These are phyloP conservation scores for Heritiera fomes DNA, from an alignment of 345 rosid genomes.

Conservation along the genomic window DNA sequence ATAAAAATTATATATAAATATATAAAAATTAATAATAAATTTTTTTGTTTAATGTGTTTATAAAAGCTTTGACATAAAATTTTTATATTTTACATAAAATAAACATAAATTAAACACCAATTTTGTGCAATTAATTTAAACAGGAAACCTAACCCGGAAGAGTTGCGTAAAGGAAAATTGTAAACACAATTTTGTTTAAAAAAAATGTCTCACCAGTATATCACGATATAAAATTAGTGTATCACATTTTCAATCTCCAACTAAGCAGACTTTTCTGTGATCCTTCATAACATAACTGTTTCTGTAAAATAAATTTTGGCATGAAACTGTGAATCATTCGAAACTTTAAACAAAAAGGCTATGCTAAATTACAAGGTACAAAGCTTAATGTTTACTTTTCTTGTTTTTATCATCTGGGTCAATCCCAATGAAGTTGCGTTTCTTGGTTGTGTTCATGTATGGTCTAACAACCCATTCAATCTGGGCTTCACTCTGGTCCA, in stretches of 20 bases:
- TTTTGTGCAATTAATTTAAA: background rate
- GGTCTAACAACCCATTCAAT: constrained; percentile 67
- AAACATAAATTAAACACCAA: too few species aligned
- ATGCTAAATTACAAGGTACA: background rate
- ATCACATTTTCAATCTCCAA: background rate
- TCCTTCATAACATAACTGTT: background rate
- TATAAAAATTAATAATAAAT: too few species aligned
- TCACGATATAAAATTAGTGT: too few species aligned
- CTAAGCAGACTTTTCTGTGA: background rate
- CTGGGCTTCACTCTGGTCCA: constrained; percentile 87
- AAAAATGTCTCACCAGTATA: too few species aligned
- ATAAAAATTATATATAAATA: too few species aligned
- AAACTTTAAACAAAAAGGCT: too few species aligned
- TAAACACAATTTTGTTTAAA: too few species aligned
- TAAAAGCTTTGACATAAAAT: too few species aligned
- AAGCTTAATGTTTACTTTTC: background rate
- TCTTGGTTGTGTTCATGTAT: constrained; percentile 83
- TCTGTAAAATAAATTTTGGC: background rate
- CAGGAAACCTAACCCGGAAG: too few species aligned
- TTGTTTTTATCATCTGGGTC: background rate
- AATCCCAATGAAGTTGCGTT: constrained; percentile 58
- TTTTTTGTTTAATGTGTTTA: too few species aligned
- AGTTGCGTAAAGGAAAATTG: too few species aligned
- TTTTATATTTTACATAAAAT: too few species aligned
- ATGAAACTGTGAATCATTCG: background rate